These are phyloP conservation scores for Botrytis fragariae DNA, from an alignment of 2,329 filamentous ascomycete genomes.

Conservation along the genomic window DNA sequence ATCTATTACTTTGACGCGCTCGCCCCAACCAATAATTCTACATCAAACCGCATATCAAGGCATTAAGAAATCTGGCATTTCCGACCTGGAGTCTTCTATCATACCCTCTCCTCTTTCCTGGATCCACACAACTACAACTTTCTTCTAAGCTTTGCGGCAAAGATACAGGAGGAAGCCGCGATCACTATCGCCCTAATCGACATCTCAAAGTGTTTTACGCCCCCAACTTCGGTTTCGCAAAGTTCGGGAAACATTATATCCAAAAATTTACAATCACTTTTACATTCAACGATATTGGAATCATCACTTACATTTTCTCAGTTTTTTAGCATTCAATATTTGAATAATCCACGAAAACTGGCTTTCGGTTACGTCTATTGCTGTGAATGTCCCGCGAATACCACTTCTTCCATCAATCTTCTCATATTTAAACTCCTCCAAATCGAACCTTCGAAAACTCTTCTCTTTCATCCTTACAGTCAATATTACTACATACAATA, in stretches of 20 bases:
- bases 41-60: background rate
- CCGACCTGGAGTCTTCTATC: background rate
- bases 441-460: background rate
- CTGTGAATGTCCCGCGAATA: background rate
- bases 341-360: background rate
- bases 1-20: background rate
- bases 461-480: background rate
- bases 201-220: background rate
- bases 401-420: background rate
- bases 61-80: background rate
- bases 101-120: background rate
- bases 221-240: background rate
- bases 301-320: background rate
- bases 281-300: background rate
- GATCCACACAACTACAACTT: too few species aligned
- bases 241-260: background rate
- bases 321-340: background rate
- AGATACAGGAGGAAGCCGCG: background rate
- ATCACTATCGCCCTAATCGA: background rate
- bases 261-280: background rate
- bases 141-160: background rate
- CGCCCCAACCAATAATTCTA: background rate
- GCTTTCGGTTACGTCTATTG: background rate
- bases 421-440: background rate
- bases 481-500: background rate